Evolutionary conservation across 306 rosid species (phyloP).

Genomic region (Vigna trinervia): DNA sequence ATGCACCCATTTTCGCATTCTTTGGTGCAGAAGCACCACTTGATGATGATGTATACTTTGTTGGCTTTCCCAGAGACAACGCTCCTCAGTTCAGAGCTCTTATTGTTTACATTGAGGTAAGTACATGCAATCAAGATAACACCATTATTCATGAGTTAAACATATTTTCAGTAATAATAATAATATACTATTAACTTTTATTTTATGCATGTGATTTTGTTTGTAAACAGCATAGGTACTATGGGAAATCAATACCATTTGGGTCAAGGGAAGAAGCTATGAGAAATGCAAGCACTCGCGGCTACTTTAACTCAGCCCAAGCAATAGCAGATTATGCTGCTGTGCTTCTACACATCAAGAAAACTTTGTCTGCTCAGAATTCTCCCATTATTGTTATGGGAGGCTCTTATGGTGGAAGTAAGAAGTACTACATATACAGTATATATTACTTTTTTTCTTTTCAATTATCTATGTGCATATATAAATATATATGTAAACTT

Average conservation of each 20-base stretch:
- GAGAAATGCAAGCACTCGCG: conserved; percentile 49
- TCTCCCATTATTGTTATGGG: conserved; percentile 65
- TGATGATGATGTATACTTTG: neutral
- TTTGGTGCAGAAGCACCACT: conserved; percentile 56
- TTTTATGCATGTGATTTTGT: neutral
- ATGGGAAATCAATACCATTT: conserved; percentile 62
- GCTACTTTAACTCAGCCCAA: conserved; percentile 63
- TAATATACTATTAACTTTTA: too few relatives aligned
- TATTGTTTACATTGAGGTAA: conserved; percentile 58
- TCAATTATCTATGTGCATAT: neutral
- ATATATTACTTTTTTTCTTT: neutral
- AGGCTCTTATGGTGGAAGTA: conserved; percentile 77
- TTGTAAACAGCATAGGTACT: conserved; percentile 34
- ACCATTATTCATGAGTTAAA: too few relatives aligned
- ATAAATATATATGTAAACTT: too few relatives aligned
- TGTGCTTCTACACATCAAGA: conserved; percentile 56
- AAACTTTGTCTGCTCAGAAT: conserved; percentile 38
- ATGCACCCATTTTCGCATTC: conserved; percentile 59
- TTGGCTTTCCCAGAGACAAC: conserved; percentile 50
- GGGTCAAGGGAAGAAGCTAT: conserved; percentile 50
- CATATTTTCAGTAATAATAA: too few relatives aligned
- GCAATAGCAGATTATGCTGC: conserved; percentile 69
- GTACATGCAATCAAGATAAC: too few relatives aligned
- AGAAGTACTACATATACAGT: too few relatives aligned
- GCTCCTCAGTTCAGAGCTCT: conserved; percentile 60